These are phyloP conservation scores for Cryphonectria nitschkei DNA, from an alignment of 2,329 filamentous ascomycete genomes.

Conservation along the genomic window DNA sequence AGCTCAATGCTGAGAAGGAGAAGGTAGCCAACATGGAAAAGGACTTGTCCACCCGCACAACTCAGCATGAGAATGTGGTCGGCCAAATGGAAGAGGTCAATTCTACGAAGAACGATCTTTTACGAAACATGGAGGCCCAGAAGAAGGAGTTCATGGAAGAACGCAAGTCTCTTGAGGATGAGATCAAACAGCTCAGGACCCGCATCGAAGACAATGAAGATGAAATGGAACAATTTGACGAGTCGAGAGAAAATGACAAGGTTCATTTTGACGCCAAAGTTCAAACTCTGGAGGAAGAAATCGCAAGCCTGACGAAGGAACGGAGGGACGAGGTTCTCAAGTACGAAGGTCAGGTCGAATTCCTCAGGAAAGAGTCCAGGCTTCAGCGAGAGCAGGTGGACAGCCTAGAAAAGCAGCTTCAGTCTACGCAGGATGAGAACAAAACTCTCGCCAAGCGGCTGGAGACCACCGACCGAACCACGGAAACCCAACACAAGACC, in stretches of 20 bases:
- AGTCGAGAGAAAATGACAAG: constrained; percentile 82
- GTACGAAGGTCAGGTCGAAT: constrained; percentile 64
- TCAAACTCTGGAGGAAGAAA: constrained; percentile 69
- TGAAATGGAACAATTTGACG: constrained; percentile 82
- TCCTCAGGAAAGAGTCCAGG: constrained; percentile 62
- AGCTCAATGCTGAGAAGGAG: constrained; percentile 75
- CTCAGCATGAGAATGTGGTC: constrained; percentile 64
- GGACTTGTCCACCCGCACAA: constrained; percentile 63
- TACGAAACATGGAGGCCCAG: constrained; percentile 91
- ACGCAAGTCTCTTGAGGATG: constrained; percentile 78
- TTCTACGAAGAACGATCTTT: constrained; percentile 89
- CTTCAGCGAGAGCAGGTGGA: constrained; percentile 64
- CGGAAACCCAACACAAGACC: constrained; percentile 55
- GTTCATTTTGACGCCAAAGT: constrained; percentile 70
- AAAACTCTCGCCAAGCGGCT: constrained; percentile 56
- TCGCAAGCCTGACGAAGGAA: constrained; percentile 65
- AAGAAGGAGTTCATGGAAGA: constrained; percentile 88
- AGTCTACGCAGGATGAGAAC: constrained; percentile 57
- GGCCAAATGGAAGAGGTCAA: constrained; percentile 81
- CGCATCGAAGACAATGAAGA: constrained; percentile 89
- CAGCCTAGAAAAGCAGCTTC: constrained; percentile 60
- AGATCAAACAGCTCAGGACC: constrained; percentile 75
- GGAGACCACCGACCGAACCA: constrained; percentile 53
- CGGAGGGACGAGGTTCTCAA: constrained; percentile 61
- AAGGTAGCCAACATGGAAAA: constrained; percentile 68